phyloP scores from a whole-genome alignment of 805 yeast species.

The Kazachstania martiniae region DNA sequence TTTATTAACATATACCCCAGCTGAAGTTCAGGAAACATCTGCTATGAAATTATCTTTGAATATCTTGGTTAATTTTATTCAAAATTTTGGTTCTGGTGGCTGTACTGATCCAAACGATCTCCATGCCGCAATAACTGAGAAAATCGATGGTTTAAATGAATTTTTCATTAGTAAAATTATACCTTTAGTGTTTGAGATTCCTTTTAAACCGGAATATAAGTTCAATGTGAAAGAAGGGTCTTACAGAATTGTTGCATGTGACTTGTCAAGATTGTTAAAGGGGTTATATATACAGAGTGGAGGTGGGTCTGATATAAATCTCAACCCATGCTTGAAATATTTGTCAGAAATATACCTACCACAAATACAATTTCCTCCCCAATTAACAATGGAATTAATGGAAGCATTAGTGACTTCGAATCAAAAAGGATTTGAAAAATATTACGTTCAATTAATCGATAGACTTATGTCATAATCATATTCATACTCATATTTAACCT shows the following conservation, averaged over 20 bases:
- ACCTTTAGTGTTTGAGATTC: conserved; percentile 62
- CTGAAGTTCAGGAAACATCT: conserved; percentile 50
- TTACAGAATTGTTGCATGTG: conserved; percentile 61
- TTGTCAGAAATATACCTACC: conserved; percentile 41
- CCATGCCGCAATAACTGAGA: conserved; percentile 32
- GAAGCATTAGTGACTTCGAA: conserved; percentile 44
- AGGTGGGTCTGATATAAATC: conserved; percentile 10
- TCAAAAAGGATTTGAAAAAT: conserved; percentile 60
- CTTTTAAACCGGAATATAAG: conserved; percentile 52
- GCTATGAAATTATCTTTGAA: conserved; percentile 60
- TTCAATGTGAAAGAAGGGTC: conserved; percentile 73
- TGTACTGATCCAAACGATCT: conserved; percentile 53
- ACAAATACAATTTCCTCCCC: conserved; percentile 46
- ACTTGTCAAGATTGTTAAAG: conserved; percentile 59
- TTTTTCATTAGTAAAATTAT: conserved; percentile 59
- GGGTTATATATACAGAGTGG: conserved; percentile 37
- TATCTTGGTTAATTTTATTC: conserved; percentile 53
- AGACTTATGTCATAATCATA: conserved; percentile 11
- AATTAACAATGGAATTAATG: conserved; percentile 51
- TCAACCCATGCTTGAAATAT: conserved; percentile 32
- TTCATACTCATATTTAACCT: too few species aligned
- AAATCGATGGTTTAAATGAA: conserved; percentile 61
- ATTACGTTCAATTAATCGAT: conserved; percentile 38
- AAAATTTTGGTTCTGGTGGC: conserved; percentile 56
- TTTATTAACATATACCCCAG: conserved; percentile 49